Base-by-base conservation (phyloP, 2,329 filamentous ascomycete species). In the Colletotrichum sp. region DNA sequence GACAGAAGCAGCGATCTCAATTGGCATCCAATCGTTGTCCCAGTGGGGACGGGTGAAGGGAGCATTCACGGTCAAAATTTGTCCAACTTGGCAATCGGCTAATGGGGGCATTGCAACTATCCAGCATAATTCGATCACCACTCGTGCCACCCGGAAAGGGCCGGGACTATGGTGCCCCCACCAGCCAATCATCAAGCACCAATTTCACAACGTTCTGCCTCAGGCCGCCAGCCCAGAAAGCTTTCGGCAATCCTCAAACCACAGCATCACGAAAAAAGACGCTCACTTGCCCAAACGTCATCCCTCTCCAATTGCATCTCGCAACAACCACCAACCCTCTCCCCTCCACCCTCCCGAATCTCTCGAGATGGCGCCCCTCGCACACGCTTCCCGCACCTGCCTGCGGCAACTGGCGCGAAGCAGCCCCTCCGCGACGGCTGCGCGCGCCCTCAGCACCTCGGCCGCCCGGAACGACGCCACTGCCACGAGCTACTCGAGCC, bases 331-430 rank as follows among this genome's bases (percentile, higher is more conserved):
- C 32, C 55, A 49, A 71, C 77, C 75, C 74, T 74, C 70, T 70
- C 65, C 73, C 76, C 67, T 73, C 76, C 75, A 34, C 63, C 72
- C 63, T 75, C 68, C 59, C 69, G 73, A 64, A 65, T 55, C 71
- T 77, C 79, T 79, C 84, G 85, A 85, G 82, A 95, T 95, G 93
- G 92, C 92, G 86, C 89, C 92, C 85, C 91, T 95, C 86, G 87
- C 92, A 83, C 90, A 90, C 84, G 90, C 92, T 84, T 92, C 94
- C 85, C 92, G 92, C 87, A 89, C 92, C 83, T 90, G 95, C 85
- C 89, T 94, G 89, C 93, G 93, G 86, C 85, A 87, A 77, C 83
- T 87, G 79, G 86, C 87, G 81, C 86, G 84, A 81, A 82, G 82
- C 73, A 84, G 83, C 79, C 82, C 82, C 78, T 80, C 84, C 80